These are phyloP conservation scores for Amaranthus hypochondriacus DNA, from an alignment of 148 eudicot species.

Conservation along the genomic window DNA sequence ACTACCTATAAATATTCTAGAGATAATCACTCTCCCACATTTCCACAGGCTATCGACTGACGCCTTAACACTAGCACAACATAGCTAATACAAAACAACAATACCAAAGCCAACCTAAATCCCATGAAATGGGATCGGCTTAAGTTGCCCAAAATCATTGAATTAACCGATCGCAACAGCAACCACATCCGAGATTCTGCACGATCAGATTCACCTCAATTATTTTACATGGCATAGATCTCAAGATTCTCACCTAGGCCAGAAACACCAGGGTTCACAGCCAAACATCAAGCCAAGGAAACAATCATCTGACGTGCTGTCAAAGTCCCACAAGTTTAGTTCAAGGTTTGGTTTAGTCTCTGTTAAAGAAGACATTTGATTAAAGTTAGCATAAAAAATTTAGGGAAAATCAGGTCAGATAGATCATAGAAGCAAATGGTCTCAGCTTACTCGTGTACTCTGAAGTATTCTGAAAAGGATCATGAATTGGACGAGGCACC, in stretches of 20 bases:
- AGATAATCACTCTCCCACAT: neutral
- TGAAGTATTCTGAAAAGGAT: constrained; percentile 47
- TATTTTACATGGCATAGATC: constrained; percentile 15
- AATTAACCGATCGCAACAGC: too few species aligned
- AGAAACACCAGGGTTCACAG: constrained; percentile 70
- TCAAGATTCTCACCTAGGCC: constrained; percentile 39
- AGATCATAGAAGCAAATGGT: neutral
- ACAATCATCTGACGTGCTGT: constrained; percentile 70
- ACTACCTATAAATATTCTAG: neutral
- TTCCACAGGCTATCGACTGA: too few species aligned
- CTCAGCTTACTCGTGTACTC: constrained; percentile 40
- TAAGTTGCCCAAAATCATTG: too few species aligned
- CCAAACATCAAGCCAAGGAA: constrained; percentile 88
- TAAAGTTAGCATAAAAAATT: neutral
- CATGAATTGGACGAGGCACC: constrained; percentile 60
- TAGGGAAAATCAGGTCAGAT: neutral
- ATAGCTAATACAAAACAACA: too few species aligned
- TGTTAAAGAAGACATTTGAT: constrained; percentile 25
- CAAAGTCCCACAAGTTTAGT: constrained; percentile 82
- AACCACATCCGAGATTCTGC: too few species aligned
- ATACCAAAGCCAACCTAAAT: too few species aligned
- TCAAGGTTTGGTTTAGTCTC: constrained; percentile 80
- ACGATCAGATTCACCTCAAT: neutral
- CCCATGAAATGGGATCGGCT: too few species aligned
- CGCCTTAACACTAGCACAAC: too few species aligned